Base-by-base conservation (phyloP, 1,284 basidiomycete species). In the Amylostereum areolatum region DNA sequence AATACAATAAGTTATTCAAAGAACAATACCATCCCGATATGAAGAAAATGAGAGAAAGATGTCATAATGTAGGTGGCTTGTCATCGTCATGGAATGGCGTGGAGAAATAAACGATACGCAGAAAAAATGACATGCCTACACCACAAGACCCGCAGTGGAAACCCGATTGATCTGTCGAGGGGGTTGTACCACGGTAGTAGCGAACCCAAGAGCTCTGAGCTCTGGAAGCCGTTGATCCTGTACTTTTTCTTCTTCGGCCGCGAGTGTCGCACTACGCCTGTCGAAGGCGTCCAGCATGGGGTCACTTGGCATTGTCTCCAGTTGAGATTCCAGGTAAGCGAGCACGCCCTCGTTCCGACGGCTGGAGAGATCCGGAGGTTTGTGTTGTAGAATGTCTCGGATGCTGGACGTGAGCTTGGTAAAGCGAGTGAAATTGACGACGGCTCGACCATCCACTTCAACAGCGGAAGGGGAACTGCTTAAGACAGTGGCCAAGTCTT, bases 391-490 rank as follows among this genome's bases (percentile, higher is more conserved):
- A 2, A 71, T 51, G 29, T 66, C 62, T 43, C 59, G 61, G 40
- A 74, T 59, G 18, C 62, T 62, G n/a, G 65, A 61, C 48, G 63
- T 65, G 45, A 72, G 68, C 34, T 62, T 60, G 49, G 57, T 48
- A 51, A 70, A 73, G 32, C 71, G 69, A 42, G 64, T 54, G 49
- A 73, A 74, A 57, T 75, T 74, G 59, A 77, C 70, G 46, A 74
- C 54, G 1, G 61, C 55, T n/a, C 56, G 58, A 12, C 64, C 64
- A 34, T 68, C 63, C 11, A 60, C 47, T 30, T 66, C 48, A 12
- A 68, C 45, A 1, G 42, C 28, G 39, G 47, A n/a, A 53, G 59
- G 63, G 60, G 48, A 66, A 54, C 44, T 57, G 55, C 48, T 62
- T 53, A 35, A 70, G 60, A 37, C 66, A 25, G 46, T n/a, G 35